Conservation (phyloP, 2,329 filamentous ascomycete species). For the Diplodia intermedia region DNA sequence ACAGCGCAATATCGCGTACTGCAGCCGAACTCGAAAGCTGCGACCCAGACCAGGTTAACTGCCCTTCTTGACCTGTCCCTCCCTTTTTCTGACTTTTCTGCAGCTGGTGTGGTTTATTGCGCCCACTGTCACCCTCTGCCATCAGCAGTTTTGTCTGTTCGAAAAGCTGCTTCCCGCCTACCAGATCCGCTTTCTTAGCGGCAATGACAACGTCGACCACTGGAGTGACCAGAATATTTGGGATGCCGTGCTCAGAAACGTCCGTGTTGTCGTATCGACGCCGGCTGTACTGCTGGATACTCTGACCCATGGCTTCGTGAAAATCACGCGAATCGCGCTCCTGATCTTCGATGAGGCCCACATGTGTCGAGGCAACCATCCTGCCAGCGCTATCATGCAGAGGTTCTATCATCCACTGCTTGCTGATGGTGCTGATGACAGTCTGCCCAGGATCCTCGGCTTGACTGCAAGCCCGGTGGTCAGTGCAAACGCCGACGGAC, state of each 20-base stretch:
- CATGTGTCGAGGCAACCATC: slow-evolving; percentile 69
- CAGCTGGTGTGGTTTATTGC: slow-evolving; percentile 57
- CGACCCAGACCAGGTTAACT: slow-evolving; percentile 45
- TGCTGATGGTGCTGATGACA: slow-evolving; percentile 37
- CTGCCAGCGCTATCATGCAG: slow-evolving; percentile 74
- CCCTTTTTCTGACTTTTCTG: background rate
- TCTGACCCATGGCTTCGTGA: slow-evolving; percentile 75
- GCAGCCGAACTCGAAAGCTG: slow-evolving; percentile 51
- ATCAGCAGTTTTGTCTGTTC: slow-evolving; percentile 53
- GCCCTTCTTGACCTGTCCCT: background rate
- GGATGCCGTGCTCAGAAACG: slow-evolving; percentile 68
- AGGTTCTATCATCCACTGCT: slow-evolving; percentile 69
- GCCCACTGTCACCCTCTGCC: slow-evolving; percentile 54
- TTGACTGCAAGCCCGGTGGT: slow-evolving; percentile 81
- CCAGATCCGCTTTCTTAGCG: slow-evolving; percentile 68
- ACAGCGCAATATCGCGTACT: slow-evolving; percentile 42
- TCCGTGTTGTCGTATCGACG: slow-evolving; percentile 78
- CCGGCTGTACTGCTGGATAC: slow-evolving; percentile 77
- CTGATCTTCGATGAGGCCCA: slow-evolving; percentile 90
- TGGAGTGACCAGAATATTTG: slow-evolving; percentile 74
- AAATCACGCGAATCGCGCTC: slow-evolving; percentile 67
- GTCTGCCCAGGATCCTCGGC: slow-evolving; percentile 73
- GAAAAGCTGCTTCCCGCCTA: slow-evolving; percentile 53
- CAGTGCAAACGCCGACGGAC: slow-evolving; percentile 60
- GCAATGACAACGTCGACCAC: slow-evolving; percentile 71